A percentile compares a stretch with the other conserved stretches of the same genome.
phyloP scores from a whole-genome alignment of 179 eudicot species.

The Pouteria campechiana region DNA sequence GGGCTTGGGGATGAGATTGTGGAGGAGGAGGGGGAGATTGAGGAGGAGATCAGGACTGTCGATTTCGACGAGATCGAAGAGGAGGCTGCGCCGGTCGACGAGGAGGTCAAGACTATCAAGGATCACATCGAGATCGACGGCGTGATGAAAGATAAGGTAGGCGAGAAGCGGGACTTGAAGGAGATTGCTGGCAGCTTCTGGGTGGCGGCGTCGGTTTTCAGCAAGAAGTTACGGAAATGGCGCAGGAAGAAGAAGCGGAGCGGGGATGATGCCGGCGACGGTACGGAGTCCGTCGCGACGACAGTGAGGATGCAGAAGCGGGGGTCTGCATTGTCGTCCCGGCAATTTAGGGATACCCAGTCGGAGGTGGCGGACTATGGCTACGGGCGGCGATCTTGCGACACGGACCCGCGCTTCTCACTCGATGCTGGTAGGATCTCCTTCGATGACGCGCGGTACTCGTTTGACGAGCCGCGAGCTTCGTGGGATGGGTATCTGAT shows the following conservation, averaged over 20 bases:
- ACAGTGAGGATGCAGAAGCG: conserved; percentile 43
- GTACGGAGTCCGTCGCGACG: conserved; percentile 19
- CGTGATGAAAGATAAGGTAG: conserved; percentile 41
- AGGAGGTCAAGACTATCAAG: conserved; percentile 69
- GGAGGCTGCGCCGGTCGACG: conserved; percentile 7
- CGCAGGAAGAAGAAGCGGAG: conserved; percentile 53
- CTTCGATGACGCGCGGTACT: conserved; percentile 42
- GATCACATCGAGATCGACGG: conserved; percentile 71
- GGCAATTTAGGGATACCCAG: conserved; percentile 77
- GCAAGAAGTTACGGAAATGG: conserved; percentile 73
- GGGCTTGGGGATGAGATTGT: conserved; percentile 13
- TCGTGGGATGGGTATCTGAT: conserved; percentile 91
- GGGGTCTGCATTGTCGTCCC: no score
- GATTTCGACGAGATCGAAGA: conserved; percentile 11
- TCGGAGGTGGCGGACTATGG: conserved; percentile 96
- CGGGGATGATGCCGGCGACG: conserved; percentile 24
- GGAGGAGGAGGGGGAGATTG: conserved; percentile 12
- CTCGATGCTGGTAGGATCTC: conserved; percentile 60
- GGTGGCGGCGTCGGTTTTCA: conserved; percentile 89
- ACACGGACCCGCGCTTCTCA: conserved; percentile 79
- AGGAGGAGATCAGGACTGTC: conserved; percentile 2
- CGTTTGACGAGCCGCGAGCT: conserved; percentile 57
- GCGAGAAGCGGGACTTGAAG: conserved; percentile 39
- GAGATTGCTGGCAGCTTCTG: conserved; percentile 60
- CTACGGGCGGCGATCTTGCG: conserved; percentile 85